These are phyloP conservation scores for Syzygium malaccense DNA, from an alignment of 441 rosid genomes.

Conservation along the genomic window DNA sequence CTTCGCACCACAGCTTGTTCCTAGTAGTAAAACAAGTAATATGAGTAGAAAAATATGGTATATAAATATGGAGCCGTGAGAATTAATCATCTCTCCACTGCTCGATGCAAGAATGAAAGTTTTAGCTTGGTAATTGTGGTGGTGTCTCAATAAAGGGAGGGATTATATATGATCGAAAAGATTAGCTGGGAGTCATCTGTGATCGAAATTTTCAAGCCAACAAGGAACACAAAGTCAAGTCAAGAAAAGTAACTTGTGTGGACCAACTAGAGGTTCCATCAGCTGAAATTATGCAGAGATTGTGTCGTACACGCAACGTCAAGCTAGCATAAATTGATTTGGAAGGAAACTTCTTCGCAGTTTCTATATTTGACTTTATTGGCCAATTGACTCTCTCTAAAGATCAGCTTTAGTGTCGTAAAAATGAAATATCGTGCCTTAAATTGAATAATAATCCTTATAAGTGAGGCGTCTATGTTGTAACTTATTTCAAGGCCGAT, in stretches of 20 bases:
- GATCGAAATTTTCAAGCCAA: background rate
- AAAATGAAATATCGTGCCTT: background rate
- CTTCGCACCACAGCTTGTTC: background rate
- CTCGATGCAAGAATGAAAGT: background rate
- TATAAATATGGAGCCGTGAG: background rate
- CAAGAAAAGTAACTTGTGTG: background rate
- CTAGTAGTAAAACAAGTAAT: background rate
- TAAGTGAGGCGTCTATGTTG: background rate
- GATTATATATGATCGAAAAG: background rate
- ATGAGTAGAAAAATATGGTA: fast-evolving
- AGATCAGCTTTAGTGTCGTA: background rate
- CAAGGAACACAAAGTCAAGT: background rate
- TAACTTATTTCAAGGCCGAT: background rate
- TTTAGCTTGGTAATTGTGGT: background rate
- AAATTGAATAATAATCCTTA: background rate
- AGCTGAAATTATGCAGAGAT: background rate
- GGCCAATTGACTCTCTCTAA: background rate
- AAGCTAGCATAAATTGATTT: background rate
- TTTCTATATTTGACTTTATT: background rate
- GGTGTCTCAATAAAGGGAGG: background rate
- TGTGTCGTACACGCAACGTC: no score
- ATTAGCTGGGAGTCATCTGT: background rate
- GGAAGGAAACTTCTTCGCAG: background rate
- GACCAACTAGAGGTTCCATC: background rate
- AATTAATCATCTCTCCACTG: background rate